Evolutionary conservation across 2,329 filamentous ascomycete species (phyloP), one percentile per base, ranked within the genome.

Genomic region (Proliferodiscus dingleyae): DNA sequence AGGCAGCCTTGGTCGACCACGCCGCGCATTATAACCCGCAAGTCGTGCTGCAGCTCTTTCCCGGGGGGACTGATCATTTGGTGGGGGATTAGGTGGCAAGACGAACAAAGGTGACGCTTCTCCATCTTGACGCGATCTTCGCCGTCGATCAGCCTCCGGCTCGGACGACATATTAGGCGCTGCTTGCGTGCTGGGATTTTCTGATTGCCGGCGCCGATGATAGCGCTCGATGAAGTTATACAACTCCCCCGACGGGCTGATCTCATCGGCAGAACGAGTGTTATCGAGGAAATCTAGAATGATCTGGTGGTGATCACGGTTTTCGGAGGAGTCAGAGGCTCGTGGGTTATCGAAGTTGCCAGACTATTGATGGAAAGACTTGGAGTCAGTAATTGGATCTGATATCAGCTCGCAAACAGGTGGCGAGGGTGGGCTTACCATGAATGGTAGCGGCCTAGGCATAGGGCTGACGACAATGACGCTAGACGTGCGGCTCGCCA

Each of bases 231-330:
- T 66, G 41, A 66, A 64, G 54, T 67, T 61, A 50, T 65, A 68
- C 39, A 72, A 55, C 59, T 72, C 68, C 52, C 68, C 67, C 21
- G 69, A 71, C 16, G 67, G 65, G 40, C 65, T 69, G 36, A 69
- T 65, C 33, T 68, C 58, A 50, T 63, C 57, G 13, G 63, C 50
- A 45, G 65, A 56, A 51, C 64, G 58, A 11, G 49, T 53, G 49
- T 65, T 63, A 58, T 70, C 64, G 56, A 70, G 63, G 43, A 68
- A 67, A 43, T 63, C 66, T 41, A 63, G 64, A 19, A 70, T 53
- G n/a, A 64, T 56, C 40, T 59, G 49, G 61, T 59, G 52, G 30
- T 59, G 60, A 7, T 55, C 60, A 43, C 59, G 53, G 37, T 37
- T 19, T 26, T 52, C 47, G 21, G 47, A 44, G 29, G 53, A 52